phyloP scores from a whole-genome alignment of 139 green algal species.

The Tetradesmus obliquus region DNA sequence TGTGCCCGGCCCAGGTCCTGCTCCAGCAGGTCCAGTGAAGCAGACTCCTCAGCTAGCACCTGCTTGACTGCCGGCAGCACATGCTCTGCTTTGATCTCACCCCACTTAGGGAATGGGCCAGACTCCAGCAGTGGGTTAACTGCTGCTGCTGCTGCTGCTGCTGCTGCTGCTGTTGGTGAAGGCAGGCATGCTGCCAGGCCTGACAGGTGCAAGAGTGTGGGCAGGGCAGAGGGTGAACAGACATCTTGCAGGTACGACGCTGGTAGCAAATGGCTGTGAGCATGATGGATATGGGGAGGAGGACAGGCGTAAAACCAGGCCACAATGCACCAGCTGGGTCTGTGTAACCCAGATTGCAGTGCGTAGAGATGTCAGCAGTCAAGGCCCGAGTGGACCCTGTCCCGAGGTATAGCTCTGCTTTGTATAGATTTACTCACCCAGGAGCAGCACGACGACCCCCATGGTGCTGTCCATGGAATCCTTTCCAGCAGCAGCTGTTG shows the following conservation, averaged over 20 bases:
- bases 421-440: background rate
- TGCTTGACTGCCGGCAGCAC: slow-evolving; percentile 21
- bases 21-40: slow-evolving; percentile 16
- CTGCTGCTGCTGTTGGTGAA: background rate
- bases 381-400: too few relatives aligned
- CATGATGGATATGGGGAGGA: too few relatives aligned
- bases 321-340: too few relatives aligned
- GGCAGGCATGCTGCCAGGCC: background rate
- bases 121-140: slow-evolving; percentile 16
- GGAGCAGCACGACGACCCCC: background rate
- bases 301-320: too few relatives aligned
- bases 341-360: background rate
- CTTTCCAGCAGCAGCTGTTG: background rate
- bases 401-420: too few relatives aligned
- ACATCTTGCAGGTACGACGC: background rate
- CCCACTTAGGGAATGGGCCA: slow-evolving; percentile 8
- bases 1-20: background rate
- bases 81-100: slow-evolving; percentile 26
- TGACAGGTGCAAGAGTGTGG: background rate
- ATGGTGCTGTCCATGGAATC: background rate
- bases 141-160: too few relatives aligned
- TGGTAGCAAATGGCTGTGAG: too few relatives aligned
- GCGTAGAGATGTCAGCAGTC: background rate
- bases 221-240: background rate
- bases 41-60: slow-evolving; percentile 27